Conservation (phyloP, 179 eudicot species). For the Sideroxylon spinosum region DNA sequence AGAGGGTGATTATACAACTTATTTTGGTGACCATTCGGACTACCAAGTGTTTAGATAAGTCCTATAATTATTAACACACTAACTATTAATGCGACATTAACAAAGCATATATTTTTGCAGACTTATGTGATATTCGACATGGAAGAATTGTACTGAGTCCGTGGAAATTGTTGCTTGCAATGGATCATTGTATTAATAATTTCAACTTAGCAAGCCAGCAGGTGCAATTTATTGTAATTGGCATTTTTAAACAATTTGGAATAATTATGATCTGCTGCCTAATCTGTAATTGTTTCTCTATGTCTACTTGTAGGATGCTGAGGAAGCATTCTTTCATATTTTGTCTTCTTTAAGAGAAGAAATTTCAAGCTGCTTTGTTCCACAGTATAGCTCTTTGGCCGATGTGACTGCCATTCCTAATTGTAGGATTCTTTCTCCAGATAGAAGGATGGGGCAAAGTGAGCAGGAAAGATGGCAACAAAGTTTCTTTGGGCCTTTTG, state of each 20-base stretch:
- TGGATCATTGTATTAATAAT: conserved; percentile 58
- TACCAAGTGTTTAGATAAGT: no score
- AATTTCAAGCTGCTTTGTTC: conserved; percentile 51
- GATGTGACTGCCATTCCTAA: conserved; percentile 42
- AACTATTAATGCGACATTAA: no score
- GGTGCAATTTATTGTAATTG: conserved; percentile 30
- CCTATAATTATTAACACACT: no score
- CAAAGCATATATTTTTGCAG: conserved; percentile 29
- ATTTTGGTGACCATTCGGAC: no score
- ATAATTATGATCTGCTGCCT: conserved; percentile 12
- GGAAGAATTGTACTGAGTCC: conserved; percentile 59
- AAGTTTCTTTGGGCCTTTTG: conserved; percentile 74
- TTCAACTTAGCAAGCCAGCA: conserved; percentile 70
- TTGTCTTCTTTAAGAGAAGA: conserved; percentile 86
- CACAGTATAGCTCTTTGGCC: conserved; percentile 50
- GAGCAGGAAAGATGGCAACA: conserved; percentile 67
- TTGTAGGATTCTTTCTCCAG: conserved; percentile 40
- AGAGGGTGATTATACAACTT: no score
- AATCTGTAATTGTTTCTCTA: conserved; percentile 16
- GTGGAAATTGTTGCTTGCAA: conserved; percentile 60
- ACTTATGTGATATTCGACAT: conserved; percentile 34
- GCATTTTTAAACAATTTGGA: background rate
- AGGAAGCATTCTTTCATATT: conserved; percentile 85
- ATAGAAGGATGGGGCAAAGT: conserved; percentile 28
- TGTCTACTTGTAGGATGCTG: conserved; percentile 66